Conservation (phyloP, 2,329 filamentous ascomycete species). For the Botrytis paeoniae region DNA sequence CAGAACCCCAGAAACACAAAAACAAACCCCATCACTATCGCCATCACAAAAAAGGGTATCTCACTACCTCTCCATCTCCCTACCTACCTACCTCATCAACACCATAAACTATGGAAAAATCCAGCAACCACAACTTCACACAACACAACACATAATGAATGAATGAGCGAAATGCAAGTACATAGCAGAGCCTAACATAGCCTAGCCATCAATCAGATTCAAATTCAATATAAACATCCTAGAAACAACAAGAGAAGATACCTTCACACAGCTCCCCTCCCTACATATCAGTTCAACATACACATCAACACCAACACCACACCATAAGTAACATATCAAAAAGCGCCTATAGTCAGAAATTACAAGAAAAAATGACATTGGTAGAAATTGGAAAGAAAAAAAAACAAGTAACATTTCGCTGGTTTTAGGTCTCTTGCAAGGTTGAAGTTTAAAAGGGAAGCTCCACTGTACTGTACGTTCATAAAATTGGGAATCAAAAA, state of each 20-base stretch:
- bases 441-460: constrained; percentile 11
- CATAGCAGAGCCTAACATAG: neutral
- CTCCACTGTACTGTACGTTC: constrained; percentile 11
- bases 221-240: neutral
- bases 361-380: neutral
- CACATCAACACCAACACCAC: neutral
- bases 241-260: neutral
- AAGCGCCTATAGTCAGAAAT: neutral
- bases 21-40: neutral
- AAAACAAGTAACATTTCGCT: constrained; percentile 1
- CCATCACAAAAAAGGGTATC: neutral
- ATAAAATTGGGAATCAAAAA: constrained; percentile 18
- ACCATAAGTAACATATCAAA: constrained; percentile 7
- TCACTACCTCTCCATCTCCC: no score
- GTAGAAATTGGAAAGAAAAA: neutral
- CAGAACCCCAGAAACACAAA: neutral
- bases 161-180: neutral
- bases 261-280: neutral
- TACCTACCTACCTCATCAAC: no score
- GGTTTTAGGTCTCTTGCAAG: constrained; percentile 17
- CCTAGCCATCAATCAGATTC: neutral
- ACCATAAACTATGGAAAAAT: neutral
- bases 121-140: neutral
- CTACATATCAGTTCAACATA: neutral
- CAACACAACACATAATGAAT: neutral